These are phyloP conservation scores for Penicillium turbatum DNA, from an alignment of 495 filamentous ascomycete species.

Conservation along the genomic window DNA sequence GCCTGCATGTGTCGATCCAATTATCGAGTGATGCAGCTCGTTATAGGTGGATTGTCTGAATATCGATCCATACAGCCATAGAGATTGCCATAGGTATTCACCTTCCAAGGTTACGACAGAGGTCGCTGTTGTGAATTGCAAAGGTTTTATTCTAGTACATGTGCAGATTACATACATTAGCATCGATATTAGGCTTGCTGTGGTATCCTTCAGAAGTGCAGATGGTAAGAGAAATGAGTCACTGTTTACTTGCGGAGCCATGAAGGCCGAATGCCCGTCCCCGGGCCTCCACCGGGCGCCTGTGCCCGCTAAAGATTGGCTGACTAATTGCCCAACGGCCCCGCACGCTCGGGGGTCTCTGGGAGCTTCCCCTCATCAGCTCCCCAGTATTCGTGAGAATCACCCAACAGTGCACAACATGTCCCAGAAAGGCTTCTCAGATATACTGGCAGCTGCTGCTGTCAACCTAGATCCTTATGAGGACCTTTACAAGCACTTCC, in stretches of 20 bases:
- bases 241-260: neutral
- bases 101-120: no score
- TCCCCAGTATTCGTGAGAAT: neutral
- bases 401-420: conserved; percentile 10
- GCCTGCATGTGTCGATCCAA: no score
- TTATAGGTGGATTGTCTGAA: no score
- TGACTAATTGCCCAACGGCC: neutral
- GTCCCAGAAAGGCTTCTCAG: conserved; percentile 20
- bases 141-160: no score
- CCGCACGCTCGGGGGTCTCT: no score
- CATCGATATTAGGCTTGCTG: no score
- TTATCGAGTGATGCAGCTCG: no score
- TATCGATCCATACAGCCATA: no score
- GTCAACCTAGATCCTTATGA: conserved; percentile 44
- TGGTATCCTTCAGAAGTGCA: no score
- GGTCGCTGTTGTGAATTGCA: no score
- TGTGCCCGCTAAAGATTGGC: neutral
- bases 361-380: neutral
- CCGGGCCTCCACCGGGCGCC: neutral
- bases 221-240: neutral
- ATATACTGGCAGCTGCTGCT: conserved; percentile 14
- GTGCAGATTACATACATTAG: no score
- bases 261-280: neutral
- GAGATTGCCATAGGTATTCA: no score
- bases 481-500: conserved; percentile 51